Conservation (phyloP, 2,329 filamentous ascomycete genomes). For the Thielaviopsis euricoi region DNA sequence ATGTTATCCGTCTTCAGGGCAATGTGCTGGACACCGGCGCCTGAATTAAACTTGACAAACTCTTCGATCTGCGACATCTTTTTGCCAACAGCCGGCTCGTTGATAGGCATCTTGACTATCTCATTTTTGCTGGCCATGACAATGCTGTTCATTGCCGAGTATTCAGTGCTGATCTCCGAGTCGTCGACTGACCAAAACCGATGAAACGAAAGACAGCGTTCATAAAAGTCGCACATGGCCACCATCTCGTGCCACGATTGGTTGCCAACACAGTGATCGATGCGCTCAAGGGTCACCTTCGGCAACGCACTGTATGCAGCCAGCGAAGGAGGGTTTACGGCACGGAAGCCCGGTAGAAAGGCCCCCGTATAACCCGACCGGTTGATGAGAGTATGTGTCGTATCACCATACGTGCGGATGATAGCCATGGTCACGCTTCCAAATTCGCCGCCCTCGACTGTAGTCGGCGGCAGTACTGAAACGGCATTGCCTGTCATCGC, state of each 20-base stretch:
- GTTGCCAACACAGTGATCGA: constrained; percentile 96
- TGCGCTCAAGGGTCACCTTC: constrained; percentile 48
- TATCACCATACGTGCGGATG: constrained; percentile 87
- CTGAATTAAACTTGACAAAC: constrained; percentile 78
- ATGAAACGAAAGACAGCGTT: constrained; percentile 79
- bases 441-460: constrained; percentile 36
- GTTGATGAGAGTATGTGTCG: constrained; percentile 80
- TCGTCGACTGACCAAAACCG: constrained; percentile 97
- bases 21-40: constrained; percentile 84
- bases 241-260: constrained; percentile 87
- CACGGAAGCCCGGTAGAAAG: constrained; percentile 72
- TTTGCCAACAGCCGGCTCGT: constrained; percentile 81
- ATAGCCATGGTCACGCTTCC: constrained; percentile 59
- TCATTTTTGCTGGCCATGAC: constrained; percentile 82
- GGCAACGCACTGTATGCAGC: constrained; percentile 33
- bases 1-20: constrained; percentile 73
- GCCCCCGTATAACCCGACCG: constrained; percentile 51
- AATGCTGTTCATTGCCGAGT: constrained; percentile 71
- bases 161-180: constrained; percentile 81
- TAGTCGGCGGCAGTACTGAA: constrained; percentile 44
- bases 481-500: constrained; percentile 48
- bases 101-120: constrained; percentile 94
- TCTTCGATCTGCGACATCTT: constrained; percentile 92
- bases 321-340: constrained; percentile 26
- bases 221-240: constrained; percentile 55